Evolutionary conservation across 257 asterid genomes (phyloP), one percentile per base, ranked within the genome.

Genomic region (Petrea volubilis): DNA sequence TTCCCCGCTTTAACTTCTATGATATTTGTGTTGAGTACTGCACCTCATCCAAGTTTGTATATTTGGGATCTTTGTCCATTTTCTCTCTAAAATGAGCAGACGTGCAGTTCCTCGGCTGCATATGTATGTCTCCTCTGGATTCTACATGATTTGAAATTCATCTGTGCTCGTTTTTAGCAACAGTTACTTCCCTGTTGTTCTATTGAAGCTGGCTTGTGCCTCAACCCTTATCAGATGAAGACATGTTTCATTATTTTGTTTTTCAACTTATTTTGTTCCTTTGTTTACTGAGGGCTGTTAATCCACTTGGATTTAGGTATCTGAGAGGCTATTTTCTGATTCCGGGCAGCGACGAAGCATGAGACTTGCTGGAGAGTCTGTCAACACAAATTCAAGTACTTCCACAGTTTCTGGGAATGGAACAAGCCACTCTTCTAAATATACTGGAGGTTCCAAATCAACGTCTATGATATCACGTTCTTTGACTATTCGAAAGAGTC

Each of bases 251-350:
- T 47, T n/a, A 20, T 44, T 70, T 66, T 18, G 2, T 52, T 41
- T 25, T 49, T 11, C 9, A 6, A 47, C 3, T 17, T 64, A 7
- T 52, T 23, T 52, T 23, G 17, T 66, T 59, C 15, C 38, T 50
- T 61, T 53, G 24, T 28, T 63, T 61, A 44, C 76, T 77, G 64
- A 82, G 80, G 77, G 58, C 61, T 69, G 72, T 41, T 68, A n/a
- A 59, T 55, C 43, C 67, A 31, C 71, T 51, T 84, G 77, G 55
- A 27, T 79, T 67, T 79, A 93, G 97, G 96, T 92, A 75, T 92
- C 99, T 59, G 99, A 93, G 83, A 90, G 97, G 86, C 79, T 95
- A 57, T 95, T 92, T 88, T 75, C 95, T 72, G 99, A 95, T 80
- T 95, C 98, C 49, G 91, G 90, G 55, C 95, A 93, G 78, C 91